Evolutionary conservation across 768 basidiomycete genomes (phyloP).

Genomic region (Mycena indigotica): DNA sequence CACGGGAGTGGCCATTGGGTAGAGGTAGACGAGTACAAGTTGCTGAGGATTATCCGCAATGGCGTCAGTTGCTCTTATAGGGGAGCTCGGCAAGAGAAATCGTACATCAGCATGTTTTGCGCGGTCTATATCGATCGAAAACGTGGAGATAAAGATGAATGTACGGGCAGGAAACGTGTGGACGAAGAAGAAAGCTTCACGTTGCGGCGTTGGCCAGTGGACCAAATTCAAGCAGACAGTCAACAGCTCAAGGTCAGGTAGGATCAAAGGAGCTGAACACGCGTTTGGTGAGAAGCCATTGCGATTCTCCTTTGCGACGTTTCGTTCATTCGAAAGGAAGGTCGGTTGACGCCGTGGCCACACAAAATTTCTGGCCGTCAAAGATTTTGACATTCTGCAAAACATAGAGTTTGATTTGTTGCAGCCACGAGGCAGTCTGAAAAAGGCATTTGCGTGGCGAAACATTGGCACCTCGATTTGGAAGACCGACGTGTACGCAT

Average conservation of each 20-base stretch:
- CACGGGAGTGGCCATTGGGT: slow-evolving; percentile 47
- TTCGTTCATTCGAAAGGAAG: slow-evolving; percentile 17
- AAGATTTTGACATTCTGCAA: slow-evolving; percentile 21
- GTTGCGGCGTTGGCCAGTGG: slow-evolving; percentile 66
- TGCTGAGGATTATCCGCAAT: slow-evolving; percentile 33
- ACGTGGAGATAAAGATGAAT: slow-evolving; percentile 81
- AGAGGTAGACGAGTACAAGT: slow-evolving; percentile 31
- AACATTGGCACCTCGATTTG: slow-evolving; percentile 47
- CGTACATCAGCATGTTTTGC: slow-evolving; percentile 41
- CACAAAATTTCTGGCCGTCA: slow-evolving; percentile 12
- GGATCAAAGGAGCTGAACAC: slow-evolving; percentile 71
- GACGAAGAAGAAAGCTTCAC: slow-evolving; percentile 66
- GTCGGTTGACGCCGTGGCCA: slow-evolving; percentile 22
- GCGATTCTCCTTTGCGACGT: slow-evolving; percentile 39
- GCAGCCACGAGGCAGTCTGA: slow-evolving; percentile 44
- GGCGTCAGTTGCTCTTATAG: slow-evolving; percentile 57
- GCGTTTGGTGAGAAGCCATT: slow-evolving; percentile 56
- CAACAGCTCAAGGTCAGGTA: slow-evolving; percentile 48
- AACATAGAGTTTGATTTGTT: slow-evolving; percentile 22
- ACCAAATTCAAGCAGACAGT: slow-evolving; percentile 66
- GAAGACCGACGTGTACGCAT: slow-evolving; percentile 59
- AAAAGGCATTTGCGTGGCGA: slow-evolving; percentile 62
- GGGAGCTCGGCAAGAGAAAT: slow-evolving; percentile 51
- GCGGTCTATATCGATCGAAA: slow-evolving; percentile 66
- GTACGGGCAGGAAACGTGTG: slow-evolving; percentile 66